These are phyloP conservation scores for Monilinia laxa DNA, from an alignment of 2,329 filamentous ascomycete genomes.

Conservation along the genomic window DNA sequence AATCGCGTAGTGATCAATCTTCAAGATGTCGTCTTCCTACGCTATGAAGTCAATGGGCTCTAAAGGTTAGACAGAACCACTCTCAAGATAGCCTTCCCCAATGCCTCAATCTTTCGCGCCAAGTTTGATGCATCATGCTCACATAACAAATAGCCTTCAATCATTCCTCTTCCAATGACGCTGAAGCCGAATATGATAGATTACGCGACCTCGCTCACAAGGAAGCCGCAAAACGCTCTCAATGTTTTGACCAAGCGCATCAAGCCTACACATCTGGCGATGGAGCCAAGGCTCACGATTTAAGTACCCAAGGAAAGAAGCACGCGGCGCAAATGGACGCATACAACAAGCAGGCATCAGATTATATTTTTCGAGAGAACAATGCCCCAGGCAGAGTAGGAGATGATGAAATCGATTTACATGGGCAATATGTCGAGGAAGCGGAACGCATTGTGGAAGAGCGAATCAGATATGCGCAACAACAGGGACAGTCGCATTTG, in stretches of 20 bases:
- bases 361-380: constrained; percentile 95
- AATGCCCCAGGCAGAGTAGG: constrained; percentile 75
- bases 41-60: constrained; percentile 49
- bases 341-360: constrained; percentile 87
- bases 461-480: constrained; percentile 83
- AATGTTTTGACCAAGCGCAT: constrained; percentile 72
- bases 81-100: background rate
- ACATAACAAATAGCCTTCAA: constrained; percentile 64
- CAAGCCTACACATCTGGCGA: constrained; percentile 83
- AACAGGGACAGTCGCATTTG: constrained; percentile 93
- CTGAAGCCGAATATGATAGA: constrained; percentile 88
- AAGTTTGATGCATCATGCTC: background rate
- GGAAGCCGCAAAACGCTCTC: constrained; percentile 75
- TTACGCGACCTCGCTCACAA: constrained; percentile 78
- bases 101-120: background rate
- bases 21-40: constrained; percentile 51
- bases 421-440: constrained; percentile 93
- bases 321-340: constrained; percentile 83
- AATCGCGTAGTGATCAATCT: background rate
- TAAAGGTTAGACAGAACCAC: constrained; percentile 21
- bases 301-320: constrained; percentile 80
- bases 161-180: constrained; percentile 62
- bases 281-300: constrained; percentile 72
- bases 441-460: constrained; percentile 87
- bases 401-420: constrained; percentile 81